These are phyloP conservation scores for Xylaria grammica DNA, from an alignment of 495 filamentous ascomycete species.

Conservation along the genomic window DNA sequence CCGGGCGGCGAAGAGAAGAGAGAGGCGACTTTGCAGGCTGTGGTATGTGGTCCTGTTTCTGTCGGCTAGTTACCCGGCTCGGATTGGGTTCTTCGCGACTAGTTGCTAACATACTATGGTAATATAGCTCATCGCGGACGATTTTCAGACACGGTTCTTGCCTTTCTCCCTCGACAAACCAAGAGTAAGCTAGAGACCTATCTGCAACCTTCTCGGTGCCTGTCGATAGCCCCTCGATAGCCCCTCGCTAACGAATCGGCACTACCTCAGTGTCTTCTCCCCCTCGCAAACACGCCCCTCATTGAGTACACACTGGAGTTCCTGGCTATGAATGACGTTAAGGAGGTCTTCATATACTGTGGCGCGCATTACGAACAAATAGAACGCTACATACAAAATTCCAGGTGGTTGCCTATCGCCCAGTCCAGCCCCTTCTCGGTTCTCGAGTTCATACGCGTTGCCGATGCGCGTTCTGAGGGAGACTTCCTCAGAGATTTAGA, in stretches of 20 bases:
- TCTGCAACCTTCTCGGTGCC: background rate
- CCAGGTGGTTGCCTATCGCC: conserved; percentile 49
- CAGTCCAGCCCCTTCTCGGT: conserved; percentile 81
- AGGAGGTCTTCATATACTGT: conserved; percentile 91
- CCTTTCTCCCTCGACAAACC: conserved; percentile 90
- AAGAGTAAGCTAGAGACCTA: conserved; percentile 67
- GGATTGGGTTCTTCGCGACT: background rate
- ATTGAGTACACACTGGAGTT: conserved; percentile 99
- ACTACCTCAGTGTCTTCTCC: conserved; percentile 79
- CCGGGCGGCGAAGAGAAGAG: conserved; percentile 64
- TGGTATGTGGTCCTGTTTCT: conserved; percentile 57
- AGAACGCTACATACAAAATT: conserved; percentile 75
- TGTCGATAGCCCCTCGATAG: background rate
- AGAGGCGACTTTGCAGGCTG: conserved; percentile 89
- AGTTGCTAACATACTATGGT: conserved; percentile 20
- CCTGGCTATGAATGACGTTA: conserved; percentile 88
- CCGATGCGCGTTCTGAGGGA: conserved; percentile 80
- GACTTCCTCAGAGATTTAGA: conserved; percentile 96
- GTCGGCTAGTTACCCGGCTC: too few relatives aligned
- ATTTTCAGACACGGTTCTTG: conserved; percentile 87
- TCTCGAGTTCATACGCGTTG: conserved; percentile 84
- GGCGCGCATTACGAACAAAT: conserved; percentile 88
- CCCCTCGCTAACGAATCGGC: background rate
- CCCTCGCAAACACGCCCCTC: conserved; percentile 88
- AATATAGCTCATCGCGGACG: conserved; percentile 86